Evolutionary conservation across 305 asterid genomes (phyloP).

Genomic region (Fraxinus velutina): DNA sequence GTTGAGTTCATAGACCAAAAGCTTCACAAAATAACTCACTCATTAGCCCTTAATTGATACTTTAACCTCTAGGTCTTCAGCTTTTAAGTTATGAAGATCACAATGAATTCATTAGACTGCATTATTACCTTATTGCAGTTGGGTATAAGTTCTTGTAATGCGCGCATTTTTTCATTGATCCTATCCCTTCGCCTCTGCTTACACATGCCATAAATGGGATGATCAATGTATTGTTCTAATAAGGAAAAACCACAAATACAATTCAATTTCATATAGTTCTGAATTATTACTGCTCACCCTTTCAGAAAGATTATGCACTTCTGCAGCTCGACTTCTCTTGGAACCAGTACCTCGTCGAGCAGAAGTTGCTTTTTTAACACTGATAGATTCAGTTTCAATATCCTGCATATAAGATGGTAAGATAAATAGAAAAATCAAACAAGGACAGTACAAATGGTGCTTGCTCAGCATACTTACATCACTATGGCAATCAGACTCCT

Average conservation of each 20-base stretch:
- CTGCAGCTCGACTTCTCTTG: conserved; percentile 93
- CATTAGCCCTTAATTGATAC: not conserved
- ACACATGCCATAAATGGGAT: conserved; percentile 18
- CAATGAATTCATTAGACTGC: conserved; percentile 6
- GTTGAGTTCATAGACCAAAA: not conserved
- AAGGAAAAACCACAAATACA: not conserved
- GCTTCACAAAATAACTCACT: not conserved
- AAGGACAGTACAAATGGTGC: not conserved
- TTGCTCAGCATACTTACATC: conserved; percentile 54
- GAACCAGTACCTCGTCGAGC: conserved; percentile 57
- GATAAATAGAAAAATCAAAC: conserved; percentile 3
- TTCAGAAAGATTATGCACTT: conserved; percentile 92
- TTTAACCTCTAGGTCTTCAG: not conserved
- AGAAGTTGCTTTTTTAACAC: conserved; percentile 41
- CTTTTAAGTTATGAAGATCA: conserved; percentile 6
- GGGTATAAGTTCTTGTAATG: conserved; percentile 90
- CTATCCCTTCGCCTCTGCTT: conserved; percentile 86
- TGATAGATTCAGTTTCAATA: conserved; percentile 62
- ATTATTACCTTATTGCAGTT: conserved; percentile 83
- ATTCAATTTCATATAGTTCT: not conserved
- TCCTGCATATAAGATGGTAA: conserved; percentile 49
- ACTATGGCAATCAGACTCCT: conserved; percentile 66
- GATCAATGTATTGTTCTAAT: conserved; percentile 4
- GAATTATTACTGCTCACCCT: conserved; percentile 55
- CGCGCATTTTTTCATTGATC: conserved; percentile 96